Conservation (phyloP, 2,329 filamentous ascomycete species). For the Pseudogymnoascus sp. region DNA sequence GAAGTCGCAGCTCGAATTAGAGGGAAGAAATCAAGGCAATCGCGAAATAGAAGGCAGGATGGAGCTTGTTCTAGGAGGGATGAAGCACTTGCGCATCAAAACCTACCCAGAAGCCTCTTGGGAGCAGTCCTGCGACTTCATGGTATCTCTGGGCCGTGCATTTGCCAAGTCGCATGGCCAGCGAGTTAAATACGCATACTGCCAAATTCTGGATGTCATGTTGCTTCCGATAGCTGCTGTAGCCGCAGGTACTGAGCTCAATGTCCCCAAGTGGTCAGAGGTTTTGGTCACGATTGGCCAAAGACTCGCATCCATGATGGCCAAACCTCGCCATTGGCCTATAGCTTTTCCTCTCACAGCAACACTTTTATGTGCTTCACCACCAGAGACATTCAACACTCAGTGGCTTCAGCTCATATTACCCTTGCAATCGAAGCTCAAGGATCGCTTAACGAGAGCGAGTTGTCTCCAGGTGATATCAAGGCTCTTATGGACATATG, state of each 20-base stretch:
- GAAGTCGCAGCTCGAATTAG: slow-evolving; percentile 65
- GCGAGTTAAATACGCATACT: slow-evolving; percentile 88
- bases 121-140: slow-evolving; percentile 82
- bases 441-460: slow-evolving; percentile 70
- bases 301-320: slow-evolving; percentile 73
- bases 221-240: slow-evolving; percentile 73
- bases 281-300: slow-evolving; percentile 73
- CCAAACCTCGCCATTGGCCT: slow-evolving; percentile 87
- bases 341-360: slow-evolving; percentile 83
- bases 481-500: slow-evolving; percentile 85
- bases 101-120: slow-evolving; percentile 66
- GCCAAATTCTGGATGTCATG: slow-evolving; percentile 79
- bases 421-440: slow-evolving; percentile 70
- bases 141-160: slow-evolving; percentile 70
- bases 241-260: slow-evolving; percentile 68
- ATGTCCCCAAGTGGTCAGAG: slow-evolving; percentile 75
- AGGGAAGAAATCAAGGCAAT: slow-evolving; percentile 58
- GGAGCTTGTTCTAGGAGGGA: slow-evolving; percentile 79
- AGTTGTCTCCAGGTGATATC: slow-evolving; percentile 84
- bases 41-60: slow-evolving; percentile 71
- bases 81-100: slow-evolving; percentile 80
- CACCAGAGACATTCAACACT: slow-evolving; percentile 69
- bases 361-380: slow-evolving; percentile 79
- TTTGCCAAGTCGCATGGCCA: slow-evolving; percentile 83
- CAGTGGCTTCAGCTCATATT: slow-evolving; percentile 82